Evolutionary conservation across 371 early-diverging fungal species (phyloP), one percentile per base, ranked within the genome.

Genomic region (Massospora cicadina): DNA sequence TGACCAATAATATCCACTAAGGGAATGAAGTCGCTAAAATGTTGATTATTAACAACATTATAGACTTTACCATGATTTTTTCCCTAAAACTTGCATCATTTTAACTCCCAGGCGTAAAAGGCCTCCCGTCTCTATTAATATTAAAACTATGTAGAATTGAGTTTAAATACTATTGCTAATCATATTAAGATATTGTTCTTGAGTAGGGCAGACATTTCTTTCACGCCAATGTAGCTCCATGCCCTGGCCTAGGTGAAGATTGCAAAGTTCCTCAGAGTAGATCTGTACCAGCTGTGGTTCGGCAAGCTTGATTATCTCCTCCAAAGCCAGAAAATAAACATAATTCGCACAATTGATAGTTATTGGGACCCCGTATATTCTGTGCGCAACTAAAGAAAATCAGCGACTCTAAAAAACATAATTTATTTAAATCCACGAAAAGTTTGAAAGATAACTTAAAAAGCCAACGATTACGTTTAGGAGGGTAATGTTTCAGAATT

Each of bases 301-400:
- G 17, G 81, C 72, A 59, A 98, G 73, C 65, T 77, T 78, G 68
- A 73, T 53, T 5, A 92, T 70, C 65, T 95, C 88, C 32, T 85
- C 73, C 17, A 95, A 72, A 0, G 96, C 95, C 29, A 92, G 71
- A 70, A 95, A 95, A 71, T 94, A 95, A 33, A 93, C 90, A 67
- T 89, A 95, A 68, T 95, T 95, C 26, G 94, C 97, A 54, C 88
- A 87, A 68, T 95, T 96, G 68, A 98, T 96, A 17, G 94, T 89
- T 68, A 83, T 75, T 13, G 96, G 86, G 1, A 86, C 73, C 2
- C 98, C 97, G 75, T 82, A 98, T 31, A 96, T 88, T 66, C 89
- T 86, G 76, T 98, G 96, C 0, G 98, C 92, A 25, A 90, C 96
- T 76, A 53, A n/a, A 26, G 28, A 32, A 5, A 13, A 62, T 2